Evolutionary conservation across 1,284 basidiomycete genomes (phyloP).

Genomic region (Apiotrichum porosum): DNA sequence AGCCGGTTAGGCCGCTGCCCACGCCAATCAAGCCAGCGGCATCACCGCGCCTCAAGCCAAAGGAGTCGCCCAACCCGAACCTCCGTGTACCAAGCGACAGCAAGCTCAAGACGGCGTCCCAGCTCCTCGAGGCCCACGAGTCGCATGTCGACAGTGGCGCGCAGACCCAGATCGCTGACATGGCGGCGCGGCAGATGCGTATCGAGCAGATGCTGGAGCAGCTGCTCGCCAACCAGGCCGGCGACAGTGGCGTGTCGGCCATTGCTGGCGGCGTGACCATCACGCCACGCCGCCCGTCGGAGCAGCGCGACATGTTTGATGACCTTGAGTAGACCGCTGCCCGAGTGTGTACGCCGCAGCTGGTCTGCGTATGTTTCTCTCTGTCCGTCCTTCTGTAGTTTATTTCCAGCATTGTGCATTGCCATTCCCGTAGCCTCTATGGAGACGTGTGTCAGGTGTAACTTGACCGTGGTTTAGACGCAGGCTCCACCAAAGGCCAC

Average conservation of each 20-base stretch:
- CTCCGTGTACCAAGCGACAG: background rate
- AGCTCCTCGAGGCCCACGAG: slow-evolving; percentile 17
- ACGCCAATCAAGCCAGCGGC: background rate
- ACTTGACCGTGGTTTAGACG: no score
- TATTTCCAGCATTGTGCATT: no score
- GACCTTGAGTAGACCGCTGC: no score
- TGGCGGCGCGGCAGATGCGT: slow-evolving; percentile 38
- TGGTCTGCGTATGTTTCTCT: no score
- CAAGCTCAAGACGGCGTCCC: slow-evolving; percentile 13
- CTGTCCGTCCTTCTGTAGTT: no score
- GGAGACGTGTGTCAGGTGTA: no score
- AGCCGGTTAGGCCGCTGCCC: no score
- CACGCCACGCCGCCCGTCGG: slow-evolving; percentile 1
- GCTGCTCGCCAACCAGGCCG: slow-evolving; percentile 1
- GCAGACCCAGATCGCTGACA: slow-evolving; percentile 25
- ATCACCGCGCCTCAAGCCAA: slow-evolving; percentile 1
- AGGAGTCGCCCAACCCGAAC: no score
- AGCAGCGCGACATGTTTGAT: slow-evolving; percentile 8
- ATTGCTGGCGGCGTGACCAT: background rate
- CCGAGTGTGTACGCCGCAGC: no score
- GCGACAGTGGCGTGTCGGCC: background rate
- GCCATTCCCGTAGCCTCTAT: no score
- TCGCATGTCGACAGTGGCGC: slow-evolving; percentile 1
- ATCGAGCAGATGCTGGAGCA: slow-evolving; percentile 40
- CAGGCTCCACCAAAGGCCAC: no score